A percentile compares a stretch with the other conserved stretches of the same genome.
Conservation (phyloP, 495 filamentous ascomycete species). For the Neurospora sp. region DNA sequence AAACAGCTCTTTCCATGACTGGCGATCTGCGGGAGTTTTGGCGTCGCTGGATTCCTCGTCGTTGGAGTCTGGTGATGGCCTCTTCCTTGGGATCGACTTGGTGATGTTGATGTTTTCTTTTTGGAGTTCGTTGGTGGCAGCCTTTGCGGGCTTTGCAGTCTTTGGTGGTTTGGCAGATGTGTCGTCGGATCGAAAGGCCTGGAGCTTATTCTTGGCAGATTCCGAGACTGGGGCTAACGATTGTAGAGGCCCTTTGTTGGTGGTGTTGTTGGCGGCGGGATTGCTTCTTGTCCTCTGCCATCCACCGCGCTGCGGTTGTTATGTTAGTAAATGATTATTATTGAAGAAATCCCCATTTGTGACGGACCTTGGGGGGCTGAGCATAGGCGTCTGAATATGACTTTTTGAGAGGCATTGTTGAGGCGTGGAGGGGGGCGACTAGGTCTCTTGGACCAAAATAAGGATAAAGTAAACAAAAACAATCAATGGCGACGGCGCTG, state of each 20-base stretch:
- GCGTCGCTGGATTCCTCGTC: slow-evolving; percentile 36
- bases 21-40: slow-evolving; percentile 62
- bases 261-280: slow-evolving; percentile 20
- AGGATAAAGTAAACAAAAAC: not conserved
- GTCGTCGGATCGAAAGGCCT: slow-evolving; percentile 30
- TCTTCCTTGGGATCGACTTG: not conserved
- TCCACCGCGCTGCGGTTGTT: slow-evolving; percentile 22
- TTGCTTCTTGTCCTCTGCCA: slow-evolving; percentile 42
- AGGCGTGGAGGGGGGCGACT: not conserved
- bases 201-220: slow-evolving; percentile 40
- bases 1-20: slow-evolving; percentile 73
- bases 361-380: slow-evolving; percentile 11
- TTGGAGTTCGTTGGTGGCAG: slow-evolving; percentile 6
- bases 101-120: slow-evolving; percentile 6
- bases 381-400: slow-evolving; percentile 40
- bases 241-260: slow-evolving; percentile 3
- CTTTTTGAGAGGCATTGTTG: slow-evolving; percentile 38
- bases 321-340: slow-evolving; percentile 11
- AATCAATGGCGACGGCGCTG: not conserved
- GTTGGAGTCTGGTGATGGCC: not conserved
- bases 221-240: slow-evolving; percentile 35
- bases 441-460: not conserved
- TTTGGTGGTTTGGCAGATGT: not conserved
- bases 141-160: slow-evolving; percentile 1
- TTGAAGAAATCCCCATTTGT: not conserved